Evolutionary conservation across 768 basidiomycete genomes (phyloP), one percentile per base, ranked within the genome.

Genomic region (Sistotremastrum niveocremeum): DNA sequence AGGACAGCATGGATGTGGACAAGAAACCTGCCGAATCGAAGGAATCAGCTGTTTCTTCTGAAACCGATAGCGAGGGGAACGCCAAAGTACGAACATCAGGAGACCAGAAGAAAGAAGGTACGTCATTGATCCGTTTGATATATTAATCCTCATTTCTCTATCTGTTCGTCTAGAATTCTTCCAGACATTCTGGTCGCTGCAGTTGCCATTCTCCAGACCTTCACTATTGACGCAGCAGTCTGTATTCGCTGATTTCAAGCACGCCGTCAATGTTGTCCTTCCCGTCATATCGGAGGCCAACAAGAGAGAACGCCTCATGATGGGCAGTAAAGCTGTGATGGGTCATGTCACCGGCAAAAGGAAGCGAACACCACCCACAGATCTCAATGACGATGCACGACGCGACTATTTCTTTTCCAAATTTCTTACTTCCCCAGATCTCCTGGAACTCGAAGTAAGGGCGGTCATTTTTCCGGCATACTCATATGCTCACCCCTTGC

Each of bases 401-500:
- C 60, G 61, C 42, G 81, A 90, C 49, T 91, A 90, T 58, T 94
- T 93, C 64, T 93, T 91, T 56, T 86, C 90, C 35, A 95, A 93
- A 62, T 93, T 89, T 63, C 65, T 95, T 45, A 94, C 90, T 1
- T 88, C 79, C 51, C 81, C 85, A 0, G 87, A 90, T 46, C 66
- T 95, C 20, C 67, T 91, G 10, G 88, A 85, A 44, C 78, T 91
- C 41, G 89, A 95, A 73, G 90, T 89, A 43, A 42, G 70, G 54
- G 9, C 1, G 12, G 28, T 20, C 43, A 12, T 34, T 40, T 7
- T 6, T 20, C 12, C 37, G 4, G 12, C 37, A 1, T 8, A 20
- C 37, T 38, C 20, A 11, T 28, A n/a, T 29, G 34, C 41, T 48
- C 46, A 40, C 51, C 40, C 29, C 52, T 48, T 11, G 41, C 33